Percentiles rank a stretch among this genome's conserved stretches.
phyloP scores from a whole-genome alignment of 495 filamentous ascomycete genomes.

The Physcia stellaris region DNA sequence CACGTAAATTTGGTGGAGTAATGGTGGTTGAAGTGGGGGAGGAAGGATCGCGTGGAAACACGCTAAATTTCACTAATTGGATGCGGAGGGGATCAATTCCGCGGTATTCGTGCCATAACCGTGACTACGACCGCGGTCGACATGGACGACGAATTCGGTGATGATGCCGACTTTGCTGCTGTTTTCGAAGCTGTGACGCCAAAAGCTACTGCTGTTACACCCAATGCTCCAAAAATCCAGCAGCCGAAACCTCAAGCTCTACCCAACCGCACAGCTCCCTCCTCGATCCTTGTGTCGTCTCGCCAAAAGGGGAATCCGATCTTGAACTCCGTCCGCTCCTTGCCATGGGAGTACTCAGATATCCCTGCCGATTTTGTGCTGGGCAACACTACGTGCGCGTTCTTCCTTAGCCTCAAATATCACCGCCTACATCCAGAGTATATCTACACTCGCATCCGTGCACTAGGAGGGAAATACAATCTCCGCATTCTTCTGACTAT shows the following conservation, averaged over 20 bases:
- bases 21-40: no score
- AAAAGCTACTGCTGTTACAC: constrained; percentile 14
- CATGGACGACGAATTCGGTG: constrained; percentile 49
- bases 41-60: no score
- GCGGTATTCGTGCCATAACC: no score
- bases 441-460: constrained; percentile 81
- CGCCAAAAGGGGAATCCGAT: constrained; percentile 94
- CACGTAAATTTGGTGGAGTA: no score
- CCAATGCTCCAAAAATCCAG: constrained; percentile 43
- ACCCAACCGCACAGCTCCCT: constrained; percentile 50
- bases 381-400: constrained; percentile 72
- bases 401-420: constrained; percentile 94
- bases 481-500: constrained; percentile 75
- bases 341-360: constrained; percentile 96
- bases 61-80: no score
- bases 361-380: constrained; percentile 88
- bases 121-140: not conserved
- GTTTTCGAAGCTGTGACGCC: constrained; percentile 34
- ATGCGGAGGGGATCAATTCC: no score
- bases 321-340: constrained; percentile 59
- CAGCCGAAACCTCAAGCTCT: constrained; percentile 83
- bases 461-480: constrained; percentile 65
- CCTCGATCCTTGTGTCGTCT: constrained; percentile 70
- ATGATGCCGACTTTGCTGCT: constrained; percentile 42
- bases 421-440: constrained; percentile 96